Evolutionary conservation across 345 rosid genomes (phyloP).

Genomic region (Sisymbrium irio): DNA sequence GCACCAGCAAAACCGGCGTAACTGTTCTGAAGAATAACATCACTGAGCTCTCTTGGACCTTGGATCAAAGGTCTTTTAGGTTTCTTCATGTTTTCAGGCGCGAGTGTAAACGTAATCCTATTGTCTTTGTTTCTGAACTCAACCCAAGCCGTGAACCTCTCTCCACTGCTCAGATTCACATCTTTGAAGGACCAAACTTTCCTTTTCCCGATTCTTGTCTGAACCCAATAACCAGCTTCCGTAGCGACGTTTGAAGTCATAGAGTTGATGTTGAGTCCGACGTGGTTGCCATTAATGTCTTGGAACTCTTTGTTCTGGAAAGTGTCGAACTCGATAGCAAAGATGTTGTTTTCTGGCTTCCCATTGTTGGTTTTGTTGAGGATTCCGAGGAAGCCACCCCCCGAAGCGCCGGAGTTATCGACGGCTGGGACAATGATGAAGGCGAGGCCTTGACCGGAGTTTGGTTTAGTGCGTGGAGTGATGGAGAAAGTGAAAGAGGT

Average conservation of each 20-base stretch:
- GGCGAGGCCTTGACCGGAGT: conserved; percentile 36
- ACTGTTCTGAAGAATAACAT: conserved; percentile 28
- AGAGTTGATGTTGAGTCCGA: conserved; percentile 40
- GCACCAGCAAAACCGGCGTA: conserved; percentile 34
- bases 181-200: conserved; percentile 32
- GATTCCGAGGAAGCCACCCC: conserved; percentile 37
- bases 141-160: conserved; percentile 34
- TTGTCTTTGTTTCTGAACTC: conserved; percentile 31
- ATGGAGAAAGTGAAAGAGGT: conserved; percentile 38
- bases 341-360: conserved; percentile 19
- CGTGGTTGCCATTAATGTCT: conserved; percentile 42
- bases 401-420: conserved; percentile 19
- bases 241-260: conserved; percentile 24
- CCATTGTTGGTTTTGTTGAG: conserved; percentile 37
- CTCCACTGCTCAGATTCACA: conserved; percentile 32
- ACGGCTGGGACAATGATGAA: conserved; percentile 27
- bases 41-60: conserved; percentile 27
- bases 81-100: conserved; percentile 25
- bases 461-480: conserved; percentile 27
- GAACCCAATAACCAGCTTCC: conserved; percentile 37
- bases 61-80: conserved; percentile 36
- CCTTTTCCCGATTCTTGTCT: conserved; percentile 26
- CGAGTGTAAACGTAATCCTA: conserved; percentile 25
- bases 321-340: conserved; percentile 32
- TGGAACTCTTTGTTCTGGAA: conserved; percentile 23